Base-by-base conservation (phyloP, 2,329 filamentous ascomycete genomes). In the Dendrostoma leiphaemia region DNA sequence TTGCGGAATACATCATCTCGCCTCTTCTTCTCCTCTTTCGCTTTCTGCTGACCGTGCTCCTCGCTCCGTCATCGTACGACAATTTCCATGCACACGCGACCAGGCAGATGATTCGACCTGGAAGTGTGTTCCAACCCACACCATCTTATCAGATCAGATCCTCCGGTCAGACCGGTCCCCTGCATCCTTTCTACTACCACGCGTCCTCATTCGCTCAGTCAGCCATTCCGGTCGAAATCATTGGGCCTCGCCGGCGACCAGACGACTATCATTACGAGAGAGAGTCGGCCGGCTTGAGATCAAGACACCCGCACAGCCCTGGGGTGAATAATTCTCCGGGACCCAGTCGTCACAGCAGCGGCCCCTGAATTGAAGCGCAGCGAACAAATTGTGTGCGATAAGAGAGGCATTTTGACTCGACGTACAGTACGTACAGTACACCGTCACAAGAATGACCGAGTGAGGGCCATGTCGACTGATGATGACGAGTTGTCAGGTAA, bases 1-100 rank as follows among this genome's bases (percentile, higher is more conserved):
- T 19, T 31, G 19, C 41, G 19, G n/a, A 45, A 26, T 45, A 46
- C 44, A 46, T 46, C 44, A 46, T 46, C 44, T 23, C 28, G 44
- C 15, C 44, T 12, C 12, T 31, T 29, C 28, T 23, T 34, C 13
- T 46, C 10, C 26, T 23, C 29, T 17, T 6, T 6, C 34, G 13
- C 34, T 37, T 12, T 37, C 34, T 37, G 34, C 17, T 46, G 26
- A n/a, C n/a, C 29, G 1, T n/a, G 4, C 2, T 15, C 17, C 28
- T 10, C 44, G 19, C 23, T 31, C 19, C 12, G 44, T 46, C 29
- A 19, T 46, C 44, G 29, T 34, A 21, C 29, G 44, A n/a, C n/a
- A n/a, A 46, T 32, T 19, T 34, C 28, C 44, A 23, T 46, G 28
- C 28, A 31, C 12, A 29, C 44, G 13, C 6, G 28, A 31, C 12